Conservation (phyloP, 1,284 basidiomycete genomes). For the Ceratorhiza oryzae-sativae region DNA sequence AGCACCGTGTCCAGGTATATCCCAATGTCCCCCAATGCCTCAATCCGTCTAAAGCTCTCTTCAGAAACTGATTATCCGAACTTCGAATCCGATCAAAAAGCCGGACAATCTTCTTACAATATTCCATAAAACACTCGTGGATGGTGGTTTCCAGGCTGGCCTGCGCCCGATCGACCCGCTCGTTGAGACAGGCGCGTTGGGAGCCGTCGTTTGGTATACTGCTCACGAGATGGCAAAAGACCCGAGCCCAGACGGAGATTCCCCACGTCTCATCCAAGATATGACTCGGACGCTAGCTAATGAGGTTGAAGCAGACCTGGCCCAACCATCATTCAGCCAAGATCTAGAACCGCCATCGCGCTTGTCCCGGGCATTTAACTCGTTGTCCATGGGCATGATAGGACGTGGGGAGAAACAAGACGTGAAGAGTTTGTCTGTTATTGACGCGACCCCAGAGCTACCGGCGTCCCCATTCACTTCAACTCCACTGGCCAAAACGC, state of each 20-base stretch:
- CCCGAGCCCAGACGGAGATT: not conserved
- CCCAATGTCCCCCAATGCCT: not conserved
- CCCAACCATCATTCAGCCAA: not conserved
- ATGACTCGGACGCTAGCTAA: not conserved
- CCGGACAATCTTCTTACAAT: not conserved
- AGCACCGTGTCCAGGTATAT: conserved; percentile 1
- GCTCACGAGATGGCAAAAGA: no score
- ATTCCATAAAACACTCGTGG: conserved; percentile 12
- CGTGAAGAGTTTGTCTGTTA: not conserved
- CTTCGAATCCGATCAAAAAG: conserved; percentile 24
- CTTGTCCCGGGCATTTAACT: not conserved
- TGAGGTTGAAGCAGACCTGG: not conserved
- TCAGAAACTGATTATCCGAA: conserved; percentile 20
- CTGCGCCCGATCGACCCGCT: not conserved
- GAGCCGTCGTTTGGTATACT: conserved; percentile 1
- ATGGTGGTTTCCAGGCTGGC: conserved; percentile 1
- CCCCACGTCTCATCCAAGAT: not conserved
- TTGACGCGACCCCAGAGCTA: not conserved
- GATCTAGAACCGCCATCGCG: not conserved
- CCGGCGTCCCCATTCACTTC: not conserved
- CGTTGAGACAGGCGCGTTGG: conserved; percentile 5
- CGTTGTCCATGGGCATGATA: not conserved
- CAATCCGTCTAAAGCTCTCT: not conserved
- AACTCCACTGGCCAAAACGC: not conserved
- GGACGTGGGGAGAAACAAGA: not conserved